Percentiles rank a stretch among this genome's conserved stretches.
These are phyloP conservation scores for Lagenaria siceraria DNA, from an alignment of 306 rosid species.

Conservation along the genomic window DNA sequence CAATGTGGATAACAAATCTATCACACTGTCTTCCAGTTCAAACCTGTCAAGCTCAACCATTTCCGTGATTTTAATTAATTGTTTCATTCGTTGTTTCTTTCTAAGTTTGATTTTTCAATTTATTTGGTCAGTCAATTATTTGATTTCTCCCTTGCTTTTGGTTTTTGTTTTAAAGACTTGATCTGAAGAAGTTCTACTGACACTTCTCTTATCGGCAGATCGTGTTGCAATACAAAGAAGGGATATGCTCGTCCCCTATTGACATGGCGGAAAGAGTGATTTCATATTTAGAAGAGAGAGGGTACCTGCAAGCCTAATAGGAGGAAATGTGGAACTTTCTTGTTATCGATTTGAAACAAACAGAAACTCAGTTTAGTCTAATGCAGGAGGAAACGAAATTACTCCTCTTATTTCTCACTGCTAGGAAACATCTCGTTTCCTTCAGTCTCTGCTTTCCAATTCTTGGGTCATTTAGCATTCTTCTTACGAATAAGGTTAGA, in stretches of 20 bases:
- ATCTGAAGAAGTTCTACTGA: not conserved
- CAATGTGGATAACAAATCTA: not conserved
- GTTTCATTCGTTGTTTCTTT: not conserved
- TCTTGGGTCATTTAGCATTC: not conserved
- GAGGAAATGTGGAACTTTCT: constrained; percentile 15
- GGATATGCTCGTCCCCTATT: constrained; percentile 32
- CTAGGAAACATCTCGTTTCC: constrained; percentile 73
- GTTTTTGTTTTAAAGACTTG: not conserved
- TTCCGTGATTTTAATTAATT: not conserved
- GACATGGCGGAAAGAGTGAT: constrained; percentile 59
- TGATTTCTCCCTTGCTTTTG: not conserved
- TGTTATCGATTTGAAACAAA: constrained; percentile 7
- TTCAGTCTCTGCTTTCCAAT: constrained; percentile 13
- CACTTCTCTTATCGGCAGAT: constrained; percentile 39
- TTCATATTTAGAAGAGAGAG: constrained; percentile 67
- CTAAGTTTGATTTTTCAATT: not conserved
- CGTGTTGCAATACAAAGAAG: constrained; percentile 49
- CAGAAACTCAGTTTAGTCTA: not conserved
- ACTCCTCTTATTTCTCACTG: constrained; percentile 13
- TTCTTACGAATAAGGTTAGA: not conserved
- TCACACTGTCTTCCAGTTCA: not conserved
- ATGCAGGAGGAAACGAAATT: not conserved
- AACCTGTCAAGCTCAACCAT: not conserved
- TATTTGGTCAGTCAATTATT: not conserved
- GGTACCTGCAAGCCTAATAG: constrained; percentile 46